Percentiles rank a stretch among this genome's conserved stretches.
Evolutionary conservation across 2,329 filamentous ascomycete species (phyloP).

Genomic region (Dothistroma pini): DNA sequence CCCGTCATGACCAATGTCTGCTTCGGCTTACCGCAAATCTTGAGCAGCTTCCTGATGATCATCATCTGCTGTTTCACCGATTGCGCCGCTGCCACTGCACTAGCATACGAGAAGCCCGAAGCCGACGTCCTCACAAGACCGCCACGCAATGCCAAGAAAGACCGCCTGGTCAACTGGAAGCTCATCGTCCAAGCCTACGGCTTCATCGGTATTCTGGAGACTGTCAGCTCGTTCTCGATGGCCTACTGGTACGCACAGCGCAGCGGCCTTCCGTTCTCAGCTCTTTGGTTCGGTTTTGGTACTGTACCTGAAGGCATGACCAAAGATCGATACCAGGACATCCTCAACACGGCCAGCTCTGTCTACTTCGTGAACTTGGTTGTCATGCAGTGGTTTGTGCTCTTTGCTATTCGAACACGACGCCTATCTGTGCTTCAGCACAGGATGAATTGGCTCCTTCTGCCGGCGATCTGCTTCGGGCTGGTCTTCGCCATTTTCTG

Average conservation of each 20-base stretch:
- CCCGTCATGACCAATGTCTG: slow-evolving; percentile 69
- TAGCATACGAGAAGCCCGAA: slow-evolving; percentile 74
- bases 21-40: slow-evolving; percentile 69
- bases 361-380: slow-evolving; percentile 80
- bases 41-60: slow-evolving; percentile 68
- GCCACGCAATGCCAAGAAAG: slow-evolving; percentile 64
- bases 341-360: slow-evolving; percentile 63
- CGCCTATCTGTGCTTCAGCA: slow-evolving; percentile 66
- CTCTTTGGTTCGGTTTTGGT: slow-evolving; percentile 66
- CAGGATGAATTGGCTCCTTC: slow-evolving; percentile 66
- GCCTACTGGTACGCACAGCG: slow-evolving; percentile 45
- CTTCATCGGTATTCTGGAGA: slow-evolving; percentile 58
- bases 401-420: slow-evolving; percentile 63
- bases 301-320: slow-evolving; percentile 46
- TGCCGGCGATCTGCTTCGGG: slow-evolving; percentile 67
- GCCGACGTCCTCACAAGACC: slow-evolving; percentile 67
- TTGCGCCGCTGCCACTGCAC: slow-evolving; percentile 65
- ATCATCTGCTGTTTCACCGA: slow-evolving; percentile 67
- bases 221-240: slow-evolving; percentile 44
- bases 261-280: slow-evolving; percentile 62
- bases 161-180: slow-evolving; percentile 69
- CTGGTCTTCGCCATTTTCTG: slow-evolving; percentile 65
- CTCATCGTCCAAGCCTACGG: slow-evolving; percentile 71
- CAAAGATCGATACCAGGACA: slow-evolving; percentile 51
- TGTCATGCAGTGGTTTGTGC: slow-evolving; percentile 77